These are phyloP conservation scores for Didymella pinodella DNA, from an alignment of 2,329 filamentous ascomycete genomes.

Conservation along the genomic window DNA sequence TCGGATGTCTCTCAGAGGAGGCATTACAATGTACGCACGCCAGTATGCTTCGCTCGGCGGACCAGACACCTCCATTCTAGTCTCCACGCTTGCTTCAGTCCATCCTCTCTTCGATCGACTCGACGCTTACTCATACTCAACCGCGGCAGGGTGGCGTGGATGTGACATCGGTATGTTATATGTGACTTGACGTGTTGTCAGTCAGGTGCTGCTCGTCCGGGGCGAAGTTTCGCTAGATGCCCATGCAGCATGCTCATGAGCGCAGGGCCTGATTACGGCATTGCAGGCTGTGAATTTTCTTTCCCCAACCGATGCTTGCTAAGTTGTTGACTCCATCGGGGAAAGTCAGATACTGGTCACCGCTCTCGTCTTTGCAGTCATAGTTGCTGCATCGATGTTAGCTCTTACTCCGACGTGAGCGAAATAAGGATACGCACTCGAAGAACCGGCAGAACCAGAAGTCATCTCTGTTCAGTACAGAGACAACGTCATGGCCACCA, in stretches of 20 bases:
- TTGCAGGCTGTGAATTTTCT: constrained; percentile 38
- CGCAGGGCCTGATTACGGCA: constrained; percentile 33
- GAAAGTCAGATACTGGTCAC: constrained; percentile 33
- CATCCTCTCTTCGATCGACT: neutral
- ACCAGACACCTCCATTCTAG: neutral
- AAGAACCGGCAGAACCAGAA: constrained; percentile 48
- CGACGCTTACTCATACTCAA: neutral
- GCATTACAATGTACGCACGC: neutral
- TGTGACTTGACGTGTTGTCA: neutral
- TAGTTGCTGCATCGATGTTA: constrained; percentile 40
- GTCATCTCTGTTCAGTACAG: constrained; percentile 38
- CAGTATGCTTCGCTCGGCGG: constrained; percentile 10
- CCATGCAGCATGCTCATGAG: neutral
- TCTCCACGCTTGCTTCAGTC: neutral
- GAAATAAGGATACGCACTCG: constrained; percentile 33
- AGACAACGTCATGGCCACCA: constrained; percentile 39
- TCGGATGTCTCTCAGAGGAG: neutral
- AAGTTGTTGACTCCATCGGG: constrained; percentile 46
- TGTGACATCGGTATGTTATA: neutral
- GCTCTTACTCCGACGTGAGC: neutral
- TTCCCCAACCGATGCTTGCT: constrained; percentile 39
- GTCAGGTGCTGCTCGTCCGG: neutral
- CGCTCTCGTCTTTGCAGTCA: constrained; percentile 34
- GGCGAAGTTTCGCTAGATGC: neutral
- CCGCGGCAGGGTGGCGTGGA: neutral